Evolutionary conservation across 495 filamentous ascomycete genomes (phyloP).

Genomic region (Xylaria palmicola): DNA sequence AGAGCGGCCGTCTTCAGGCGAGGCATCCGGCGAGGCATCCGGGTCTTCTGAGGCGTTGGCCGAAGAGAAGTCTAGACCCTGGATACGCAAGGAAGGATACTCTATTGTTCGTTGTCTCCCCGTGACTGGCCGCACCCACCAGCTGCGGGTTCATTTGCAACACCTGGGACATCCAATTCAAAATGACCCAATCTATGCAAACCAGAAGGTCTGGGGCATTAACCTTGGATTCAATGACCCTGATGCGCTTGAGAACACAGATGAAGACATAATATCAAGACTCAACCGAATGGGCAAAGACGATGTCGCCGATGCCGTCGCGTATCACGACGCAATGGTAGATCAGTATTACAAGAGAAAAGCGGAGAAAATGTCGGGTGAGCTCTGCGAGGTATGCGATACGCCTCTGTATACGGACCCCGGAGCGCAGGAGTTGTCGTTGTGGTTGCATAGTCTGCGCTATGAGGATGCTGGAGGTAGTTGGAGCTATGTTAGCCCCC

Average conservation of each 20-base stretch:
- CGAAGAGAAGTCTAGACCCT: slow-evolving; percentile 25
- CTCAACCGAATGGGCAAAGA: slow-evolving; percentile 91
- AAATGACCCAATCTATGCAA: slow-evolving; percentile 97
- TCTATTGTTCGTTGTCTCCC: slow-evolving; percentile 94
- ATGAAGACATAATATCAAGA: slow-evolving; percentile 84
- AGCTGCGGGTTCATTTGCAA: slow-evolving; percentile 92
- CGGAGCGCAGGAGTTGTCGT: slow-evolving; percentile 80
- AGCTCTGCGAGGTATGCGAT: slow-evolving; percentile 74
- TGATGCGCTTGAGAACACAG: slow-evolving; percentile 62
- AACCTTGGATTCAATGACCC: slow-evolving; percentile 70
- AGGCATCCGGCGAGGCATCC: slow-evolving; percentile 12
- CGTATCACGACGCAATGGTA: slow-evolving; percentile 91
- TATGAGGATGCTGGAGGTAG: slow-evolving; percentile 78
- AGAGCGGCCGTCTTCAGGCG: slow-evolving; percentile 13
- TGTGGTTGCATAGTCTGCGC: slow-evolving; percentile 87
- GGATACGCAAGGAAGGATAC: slow-evolving; percentile 64
- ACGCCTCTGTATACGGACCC: slow-evolving; percentile 93
- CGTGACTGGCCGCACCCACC: slow-evolving; percentile 90
- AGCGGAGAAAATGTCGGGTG: slow-evolving; percentile 89
- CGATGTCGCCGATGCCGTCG: slow-evolving; percentile 83
- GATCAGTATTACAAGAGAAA: slow-evolving; percentile 79
- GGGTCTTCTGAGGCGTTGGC: slow-evolving; percentile 16
- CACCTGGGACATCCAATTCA: slow-evolving; percentile 91
- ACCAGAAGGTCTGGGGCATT: slow-evolving; percentile 84
- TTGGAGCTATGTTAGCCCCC: slow-evolving; percentile 82